These are phyloP conservation scores for Eucalyptus tenuipes DNA, from an alignment of 345 rosid species.

Conservation along the genomic window DNA sequence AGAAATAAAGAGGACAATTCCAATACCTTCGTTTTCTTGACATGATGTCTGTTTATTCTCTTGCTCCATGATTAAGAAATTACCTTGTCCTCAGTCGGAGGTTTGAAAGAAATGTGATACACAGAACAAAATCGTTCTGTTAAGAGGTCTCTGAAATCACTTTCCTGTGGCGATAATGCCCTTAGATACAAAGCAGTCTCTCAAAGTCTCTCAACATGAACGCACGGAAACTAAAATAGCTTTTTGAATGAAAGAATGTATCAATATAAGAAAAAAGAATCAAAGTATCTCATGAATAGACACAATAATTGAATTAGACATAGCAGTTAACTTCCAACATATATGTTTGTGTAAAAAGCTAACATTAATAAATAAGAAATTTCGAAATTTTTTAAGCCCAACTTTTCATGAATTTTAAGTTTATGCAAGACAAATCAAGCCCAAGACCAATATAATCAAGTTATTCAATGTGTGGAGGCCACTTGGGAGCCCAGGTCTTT, in stretches of 20 bases:
- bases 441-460: neutral
- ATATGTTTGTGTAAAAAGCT: neutral
- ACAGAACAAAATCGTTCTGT: neutral
- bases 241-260: neutral
- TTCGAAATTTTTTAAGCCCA: neutral
- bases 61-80: neutral
- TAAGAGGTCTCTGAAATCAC: neutral
- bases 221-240: neutral
- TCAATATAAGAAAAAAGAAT: neutral
- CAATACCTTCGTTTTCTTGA: neutral
- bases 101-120: neutral
- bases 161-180: neutral
- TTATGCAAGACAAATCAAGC: neutral
- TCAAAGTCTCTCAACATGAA: neutral
- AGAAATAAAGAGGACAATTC: neutral
- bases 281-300: neutral
- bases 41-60: neutral
- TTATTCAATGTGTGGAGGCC: neutral
- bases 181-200: neutral
- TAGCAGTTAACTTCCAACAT: neutral
- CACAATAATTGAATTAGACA: neutral
- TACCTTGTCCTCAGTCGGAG: neutral
- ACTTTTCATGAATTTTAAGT: neutral
- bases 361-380: neutral
- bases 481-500: neutral